phyloP scores from a whole-genome alignment of 2,329 filamentous ascomycete genomes.

The Diplodia scrobiculata region DNA sequence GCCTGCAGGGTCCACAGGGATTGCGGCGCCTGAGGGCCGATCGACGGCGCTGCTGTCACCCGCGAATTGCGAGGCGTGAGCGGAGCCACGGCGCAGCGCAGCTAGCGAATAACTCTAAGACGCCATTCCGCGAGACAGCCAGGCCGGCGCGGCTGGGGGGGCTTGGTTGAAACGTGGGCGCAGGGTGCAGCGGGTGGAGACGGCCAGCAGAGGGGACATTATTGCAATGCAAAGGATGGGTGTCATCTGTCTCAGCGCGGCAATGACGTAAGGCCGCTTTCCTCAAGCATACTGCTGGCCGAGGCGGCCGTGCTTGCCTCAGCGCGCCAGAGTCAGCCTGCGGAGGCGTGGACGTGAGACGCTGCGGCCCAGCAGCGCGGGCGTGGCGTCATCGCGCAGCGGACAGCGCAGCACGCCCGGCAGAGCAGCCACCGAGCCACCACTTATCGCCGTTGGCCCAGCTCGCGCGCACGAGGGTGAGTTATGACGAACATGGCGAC shows the following conservation, averaged over 20 bases:
- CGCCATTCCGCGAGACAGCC: conserved; percentile 12
- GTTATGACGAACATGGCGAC: conserved; percentile 29
- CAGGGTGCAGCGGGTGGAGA: conserved; percentile 25
- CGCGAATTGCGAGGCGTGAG: conserved; percentile 17
- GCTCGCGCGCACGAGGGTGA: conserved; percentile 23
- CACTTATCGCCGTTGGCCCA: conserved; percentile 24
- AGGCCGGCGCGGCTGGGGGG: background rate
- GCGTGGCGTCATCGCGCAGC: conserved; percentile 21
- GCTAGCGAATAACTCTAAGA: conserved; percentile 26
- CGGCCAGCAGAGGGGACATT: background rate
- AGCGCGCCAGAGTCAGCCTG: conserved; percentile 19
- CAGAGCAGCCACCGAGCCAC: conserved; percentile 27
- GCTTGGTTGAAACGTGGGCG: conserved; percentile 24
- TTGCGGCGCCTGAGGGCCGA: conserved; percentile 18
- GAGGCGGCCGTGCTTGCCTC: conserved; percentile 7
- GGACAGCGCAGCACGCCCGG: conserved; percentile 19
- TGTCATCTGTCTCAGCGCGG: conserved; percentile 16
- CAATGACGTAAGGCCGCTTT: conserved; percentile 16
- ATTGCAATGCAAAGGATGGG: conserved; percentile 22
- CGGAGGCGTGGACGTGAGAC: conserved; percentile 13
- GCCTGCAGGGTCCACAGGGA: conserved; percentile 28
- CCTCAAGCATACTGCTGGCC: conserved; percentile 11
- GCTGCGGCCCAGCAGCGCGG: background rate
- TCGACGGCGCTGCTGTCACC: conserved; percentile 17
- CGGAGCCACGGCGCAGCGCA: background rate